Evolutionary conservation across 495 filamentous ascomycete species (phyloP), one percentile per base, ranked within the genome.

Genomic region (Neurospora intermedia): DNA sequence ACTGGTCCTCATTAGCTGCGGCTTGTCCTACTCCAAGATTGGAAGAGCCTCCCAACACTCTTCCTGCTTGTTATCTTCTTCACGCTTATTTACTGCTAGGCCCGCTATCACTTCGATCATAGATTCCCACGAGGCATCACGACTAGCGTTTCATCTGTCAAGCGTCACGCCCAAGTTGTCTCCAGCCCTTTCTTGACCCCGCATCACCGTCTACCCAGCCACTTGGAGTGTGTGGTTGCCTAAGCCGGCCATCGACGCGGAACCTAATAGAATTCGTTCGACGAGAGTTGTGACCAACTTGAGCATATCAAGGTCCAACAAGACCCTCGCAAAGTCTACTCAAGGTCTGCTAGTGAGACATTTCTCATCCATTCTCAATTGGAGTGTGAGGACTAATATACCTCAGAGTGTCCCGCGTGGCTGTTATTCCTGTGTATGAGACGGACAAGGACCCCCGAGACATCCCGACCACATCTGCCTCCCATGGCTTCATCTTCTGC

Each of bases 401-500:
- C 13, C 54, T 62, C 23, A 62, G 54, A 16, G 54, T 62, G 11
- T 62, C 54, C 54, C 13, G 54, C 31, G 54, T 16, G 54, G 54
- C 7, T 62, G 16, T 31, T 31, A 62, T 62, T 13, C 31, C 31
- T 62, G 23, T 23, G 54, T 62, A 31, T 62, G 23, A 62, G 27
- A 62, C 54, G 54, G 23, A 62, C 54, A 35, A 62, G 16, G 4
- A 31, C 3, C 23, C 54, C 54, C 54, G 54, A 62, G 54, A 62
- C 23, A 27, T 27, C 54, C 54, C 72, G 70, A 16, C 43, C 39
- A 70, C 18, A 41, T n/a, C n/a, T 41, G 46, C 45, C 40, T 31
- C 69, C 20, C 40, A 75, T 71, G 71, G 70, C 71, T 16, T 54
- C 69, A 79, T 81, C 74, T 69, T 75, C 74, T 45, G 48, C 41